These are phyloP conservation scores for Epicoccum nigrum DNA, from an alignment of 2,329 filamentous ascomycete species.

Conservation along the genomic window DNA sequence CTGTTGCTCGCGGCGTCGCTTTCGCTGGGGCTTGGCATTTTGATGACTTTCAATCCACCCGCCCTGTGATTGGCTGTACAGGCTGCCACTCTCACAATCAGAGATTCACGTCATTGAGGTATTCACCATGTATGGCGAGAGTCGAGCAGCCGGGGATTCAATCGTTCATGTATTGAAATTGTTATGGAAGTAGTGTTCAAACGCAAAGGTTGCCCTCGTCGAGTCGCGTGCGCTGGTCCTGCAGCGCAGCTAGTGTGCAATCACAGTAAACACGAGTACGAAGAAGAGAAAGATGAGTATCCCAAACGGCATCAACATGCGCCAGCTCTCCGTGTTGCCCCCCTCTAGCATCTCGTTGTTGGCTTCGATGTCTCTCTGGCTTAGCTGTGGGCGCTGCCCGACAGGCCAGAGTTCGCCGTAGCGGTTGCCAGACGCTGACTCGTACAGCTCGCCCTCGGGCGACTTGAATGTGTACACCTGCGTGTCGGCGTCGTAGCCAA, in stretches of 20 bases:
- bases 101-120: neutral
- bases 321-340: slow-evolving; percentile 53
- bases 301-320: slow-evolving; percentile 65
- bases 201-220: neutral
- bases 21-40: neutral
- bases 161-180: neutral
- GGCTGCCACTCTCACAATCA: neutral
- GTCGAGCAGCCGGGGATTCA: too few species aligned
- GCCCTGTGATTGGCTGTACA: slow-evolving; percentile 6
- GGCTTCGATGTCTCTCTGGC: slow-evolving; percentile 23
- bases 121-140: neutral
- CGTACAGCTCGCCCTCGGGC: slow-evolving; percentile 56
- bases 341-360: slow-evolving; percentile 28
- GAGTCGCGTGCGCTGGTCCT: slow-evolving; percentile 1
- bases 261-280: slow-evolving; percentile 49
- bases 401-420: slow-evolving; percentile 54
- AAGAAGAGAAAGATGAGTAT: slow-evolving; percentile 60
- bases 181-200: neutral
- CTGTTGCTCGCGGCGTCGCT: too few species aligned
- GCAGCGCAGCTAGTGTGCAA: neutral
- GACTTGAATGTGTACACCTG: slow-evolving; percentile 61
- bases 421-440: slow-evolving; percentile 57
- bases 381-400: slow-evolving; percentile 19
- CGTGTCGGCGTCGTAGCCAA: slow-evolving; percentile 64
- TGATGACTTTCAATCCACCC: too few species aligned